These are phyloP conservation scores for Neonectria faginata DNA, from an alignment of 2,329 filamentous ascomycete genomes.

Conservation along the genomic window DNA sequence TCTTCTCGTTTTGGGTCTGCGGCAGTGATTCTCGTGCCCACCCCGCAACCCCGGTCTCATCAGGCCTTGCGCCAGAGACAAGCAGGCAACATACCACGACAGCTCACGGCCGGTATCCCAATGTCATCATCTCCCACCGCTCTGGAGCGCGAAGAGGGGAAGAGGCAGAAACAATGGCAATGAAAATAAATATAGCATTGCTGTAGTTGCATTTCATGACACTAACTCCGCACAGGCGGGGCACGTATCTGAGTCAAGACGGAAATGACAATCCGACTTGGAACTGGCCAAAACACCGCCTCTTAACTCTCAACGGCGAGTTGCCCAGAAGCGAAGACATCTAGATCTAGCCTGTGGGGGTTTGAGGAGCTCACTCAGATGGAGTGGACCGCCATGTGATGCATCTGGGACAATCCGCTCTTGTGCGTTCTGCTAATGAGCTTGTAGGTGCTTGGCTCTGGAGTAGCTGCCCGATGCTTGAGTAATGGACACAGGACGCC, in stretches of 20 bases:
- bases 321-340: constrained; percentile 25
- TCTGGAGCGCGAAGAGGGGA: background rate
- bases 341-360: constrained; percentile 37
- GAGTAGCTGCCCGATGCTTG: constrained; percentile 13
- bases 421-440: constrained; percentile 34
- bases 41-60: constrained; percentile 18
- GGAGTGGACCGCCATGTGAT: constrained; percentile 33
- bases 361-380: constrained; percentile 34
- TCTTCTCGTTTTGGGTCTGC: constrained; percentile 33
- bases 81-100: constrained; percentile 1
- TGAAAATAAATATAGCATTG: background rate
- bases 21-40: constrained; percentile 28
- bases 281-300: background rate
- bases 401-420: constrained; percentile 41
- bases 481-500: background rate
- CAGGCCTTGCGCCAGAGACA: background rate
- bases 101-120: background rate
- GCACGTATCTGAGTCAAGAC: constrained; percentile 5
- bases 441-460: constrained; percentile 11
- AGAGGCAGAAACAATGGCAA: background rate
- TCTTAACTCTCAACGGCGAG: constrained; percentile 1
- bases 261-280: constrained; percentile 13
- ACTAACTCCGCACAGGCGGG: background rate
- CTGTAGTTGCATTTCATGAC: background rate
- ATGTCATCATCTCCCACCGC: constrained; percentile 8